Conservation (phyloP, 441 rosid genomes). For the Biscutella laevigata region DNA sequence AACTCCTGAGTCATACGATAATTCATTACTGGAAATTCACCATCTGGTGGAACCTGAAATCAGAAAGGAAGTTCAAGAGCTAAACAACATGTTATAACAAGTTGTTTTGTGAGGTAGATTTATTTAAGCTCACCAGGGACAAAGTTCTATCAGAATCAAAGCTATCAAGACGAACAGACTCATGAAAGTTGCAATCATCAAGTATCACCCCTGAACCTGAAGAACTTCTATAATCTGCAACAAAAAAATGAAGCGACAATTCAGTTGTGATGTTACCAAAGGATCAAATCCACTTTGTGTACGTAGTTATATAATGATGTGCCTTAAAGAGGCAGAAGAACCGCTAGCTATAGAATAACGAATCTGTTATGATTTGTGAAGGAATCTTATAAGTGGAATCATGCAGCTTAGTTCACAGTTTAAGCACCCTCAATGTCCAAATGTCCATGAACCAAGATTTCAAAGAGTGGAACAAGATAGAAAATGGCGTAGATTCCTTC, state of each 20-base stretch:
- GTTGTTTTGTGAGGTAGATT: not conserved
- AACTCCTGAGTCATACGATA: slow-evolving; percentile 99
- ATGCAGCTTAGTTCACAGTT: slow-evolving; percentile 5
- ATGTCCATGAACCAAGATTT: not conserved
- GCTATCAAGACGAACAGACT: slow-evolving; percentile 92
- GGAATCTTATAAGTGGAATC: not conserved
- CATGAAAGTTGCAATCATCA: slow-evolving; percentile 98
- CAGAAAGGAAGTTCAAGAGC: not conserved
- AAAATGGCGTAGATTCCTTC: slow-evolving; percentile 28
- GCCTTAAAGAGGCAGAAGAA: slow-evolving; percentile 6
- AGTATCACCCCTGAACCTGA: slow-evolving; percentile 83
- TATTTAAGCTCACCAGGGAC: slow-evolving; percentile 60
- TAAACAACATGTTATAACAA: slow-evolving; percentile 5
- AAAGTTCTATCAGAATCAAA: slow-evolving; percentile 85
- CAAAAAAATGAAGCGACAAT: slow-evolving; percentile 7
- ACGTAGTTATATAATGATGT: not conserved
- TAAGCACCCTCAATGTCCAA: not conserved
- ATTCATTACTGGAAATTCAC: slow-evolving; percentile 99
- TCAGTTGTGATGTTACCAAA: not conserved
- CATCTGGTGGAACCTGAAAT: slow-evolving; percentile 92
- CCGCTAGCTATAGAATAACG: not conserved
- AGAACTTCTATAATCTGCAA: slow-evolving; percentile 84
- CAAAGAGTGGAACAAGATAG: slow-evolving; percentile 8
- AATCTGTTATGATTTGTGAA: not conserved
- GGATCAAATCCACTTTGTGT: slow-evolving; percentile 5